Evolutionary conservation across 2,329 filamentous ascomycete species (phyloP), one percentile per base, ranked within the genome.

Genomic region (Colletotrichum abscissum): DNA sequence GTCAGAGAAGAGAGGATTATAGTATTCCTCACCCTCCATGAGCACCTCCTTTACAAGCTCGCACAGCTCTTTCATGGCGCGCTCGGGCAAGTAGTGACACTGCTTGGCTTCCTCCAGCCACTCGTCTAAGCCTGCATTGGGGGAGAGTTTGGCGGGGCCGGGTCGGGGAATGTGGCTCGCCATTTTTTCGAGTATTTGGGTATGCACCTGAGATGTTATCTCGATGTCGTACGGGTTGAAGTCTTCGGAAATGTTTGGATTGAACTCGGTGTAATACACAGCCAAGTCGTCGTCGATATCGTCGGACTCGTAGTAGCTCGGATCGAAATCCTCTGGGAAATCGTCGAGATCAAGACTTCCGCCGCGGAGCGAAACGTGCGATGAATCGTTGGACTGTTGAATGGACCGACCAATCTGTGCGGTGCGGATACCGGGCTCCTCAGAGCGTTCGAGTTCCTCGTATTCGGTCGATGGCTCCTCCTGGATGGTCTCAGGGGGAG

Each of bases 21-120:
- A 9, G 8, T 12, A 30, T 5, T 46, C 9, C 52, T 24, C 82
- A 97, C 95, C 95, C 88, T 99, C 97, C 97, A 99, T 99, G 79
- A 99, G 89, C 77, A 95, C 97, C 85, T 98, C 97, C 87, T 99
- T 99, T 74, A 98, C 97, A 81, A 97, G 97, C 86, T 99, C 97
- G 83, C 97, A 99, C 62, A 99, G 89, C 83, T 97, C 94, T 88
- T 99, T 99, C 97, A 99, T 99, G 80, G 97, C 95, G 75, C 92
- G 87, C 85, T 99, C 97, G 63, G 97, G 97, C 65, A 99, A 90
- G 83, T 98, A 98, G 83, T 97, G 97, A 86, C 97, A 98, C 84
- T 97, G 94, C 85, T 98, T 98, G 57, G 97, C 97, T 83, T 97
- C 94, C 81, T 97, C 94, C 38, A 99, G 89, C 97, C 97, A 99